phyloP scores from a whole-genome alignment of 352 stramenopile genomes.

The Globisporangium ultimum region DNA sequence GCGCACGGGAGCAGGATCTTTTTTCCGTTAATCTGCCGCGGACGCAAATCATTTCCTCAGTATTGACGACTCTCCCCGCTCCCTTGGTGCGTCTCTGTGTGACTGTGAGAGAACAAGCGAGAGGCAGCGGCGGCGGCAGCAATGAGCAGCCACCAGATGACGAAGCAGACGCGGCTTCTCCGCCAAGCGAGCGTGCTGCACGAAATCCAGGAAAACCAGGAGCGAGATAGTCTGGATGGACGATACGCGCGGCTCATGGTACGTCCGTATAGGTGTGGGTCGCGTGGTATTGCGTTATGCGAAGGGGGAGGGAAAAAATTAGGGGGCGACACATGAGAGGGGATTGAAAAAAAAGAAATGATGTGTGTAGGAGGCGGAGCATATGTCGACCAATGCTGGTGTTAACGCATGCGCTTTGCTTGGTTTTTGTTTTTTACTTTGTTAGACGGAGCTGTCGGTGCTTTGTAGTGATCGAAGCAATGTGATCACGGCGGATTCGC shows the following conservation, averaged over 20 bases:
- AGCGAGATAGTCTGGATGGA: constrained; percentile 65
- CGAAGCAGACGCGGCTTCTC: constrained; percentile 26
- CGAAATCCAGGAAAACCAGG: constrained; percentile 73
- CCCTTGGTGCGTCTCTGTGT: not conserved
- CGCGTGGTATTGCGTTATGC: not conserved
- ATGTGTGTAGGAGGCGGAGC: not conserved
- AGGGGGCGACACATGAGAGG: not conserved
- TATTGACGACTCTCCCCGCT: too few species aligned
- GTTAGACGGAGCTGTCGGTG: constrained; percentile 54
- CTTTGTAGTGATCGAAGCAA: constrained; percentile 74
- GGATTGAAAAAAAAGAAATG: not conserved
- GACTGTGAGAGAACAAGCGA: not conserved
- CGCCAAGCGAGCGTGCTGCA: constrained; percentile 77
- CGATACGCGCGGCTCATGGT: constrained; percentile 80
- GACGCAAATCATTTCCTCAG: not conserved
- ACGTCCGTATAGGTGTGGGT: constrained; percentile 6
- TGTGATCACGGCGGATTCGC: constrained; percentile 70
- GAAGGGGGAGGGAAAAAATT: not conserved
- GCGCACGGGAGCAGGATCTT: too few species aligned
- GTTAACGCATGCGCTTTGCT: not conserved
- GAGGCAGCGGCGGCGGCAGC: not conserved
- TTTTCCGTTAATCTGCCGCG: too few species aligned
- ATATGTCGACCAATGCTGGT: not conserved
- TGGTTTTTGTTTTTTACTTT: not conserved
- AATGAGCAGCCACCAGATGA: constrained; percentile 24